These are phyloP conservation scores for Candida sp. DNA, from an alignment of 1,139 yeast genomes.

Conservation along the genomic window DNA sequence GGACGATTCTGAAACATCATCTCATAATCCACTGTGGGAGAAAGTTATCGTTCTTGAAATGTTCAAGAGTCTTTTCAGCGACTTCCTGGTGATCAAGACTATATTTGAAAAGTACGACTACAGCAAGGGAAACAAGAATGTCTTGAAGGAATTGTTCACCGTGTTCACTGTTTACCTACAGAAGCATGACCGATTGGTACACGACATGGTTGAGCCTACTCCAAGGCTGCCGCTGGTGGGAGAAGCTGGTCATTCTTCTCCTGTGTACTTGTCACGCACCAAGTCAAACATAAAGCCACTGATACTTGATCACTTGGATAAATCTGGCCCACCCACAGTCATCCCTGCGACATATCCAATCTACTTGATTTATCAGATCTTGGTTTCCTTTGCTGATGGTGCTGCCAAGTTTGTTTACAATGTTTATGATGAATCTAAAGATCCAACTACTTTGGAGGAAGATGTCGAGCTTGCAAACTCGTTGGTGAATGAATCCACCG, in stretches of 20 bases:
- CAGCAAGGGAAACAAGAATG: slow-evolving; percentile 58
- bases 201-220: slow-evolving; percentile 35
- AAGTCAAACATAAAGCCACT: slow-evolving; percentile 50
- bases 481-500: slow-evolving; percentile 48
- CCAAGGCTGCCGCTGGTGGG: slow-evolving; percentile 3
- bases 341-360: slow-evolving; percentile 67
- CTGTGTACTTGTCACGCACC: slow-evolving; percentile 24
- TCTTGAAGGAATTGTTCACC: slow-evolving; percentile 60
- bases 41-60: slow-evolving; percentile 74
- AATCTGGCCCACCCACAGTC: slow-evolving; percentile 65
- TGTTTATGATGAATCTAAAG: slow-evolving; percentile 31
- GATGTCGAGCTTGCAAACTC: slow-evolving; percentile 43
- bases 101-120: slow-evolving; percentile 71
- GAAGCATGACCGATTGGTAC: slow-evolving; percentile 37
- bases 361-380: slow-evolving; percentile 59
- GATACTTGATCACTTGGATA: slow-evolving; percentile 78
- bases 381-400: slow-evolving; percentile 69
- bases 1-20: slow-evolving; percentile 17
- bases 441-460: slow-evolving; percentile 29
- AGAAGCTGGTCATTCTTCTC: not conserved
- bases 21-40: slow-evolving; percentile 57
- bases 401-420: slow-evolving; percentile 58
- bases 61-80: slow-evolving; percentile 61
- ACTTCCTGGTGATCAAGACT: slow-evolving; percentile 52
- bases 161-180: slow-evolving; percentile 39